A percentile compares a stretch with the other conserved stretches of the same genome.
Evolutionary conservation across 1,284 basidiomycete species (phyloP).

Genomic region (Trichosporon inkin): DNA sequence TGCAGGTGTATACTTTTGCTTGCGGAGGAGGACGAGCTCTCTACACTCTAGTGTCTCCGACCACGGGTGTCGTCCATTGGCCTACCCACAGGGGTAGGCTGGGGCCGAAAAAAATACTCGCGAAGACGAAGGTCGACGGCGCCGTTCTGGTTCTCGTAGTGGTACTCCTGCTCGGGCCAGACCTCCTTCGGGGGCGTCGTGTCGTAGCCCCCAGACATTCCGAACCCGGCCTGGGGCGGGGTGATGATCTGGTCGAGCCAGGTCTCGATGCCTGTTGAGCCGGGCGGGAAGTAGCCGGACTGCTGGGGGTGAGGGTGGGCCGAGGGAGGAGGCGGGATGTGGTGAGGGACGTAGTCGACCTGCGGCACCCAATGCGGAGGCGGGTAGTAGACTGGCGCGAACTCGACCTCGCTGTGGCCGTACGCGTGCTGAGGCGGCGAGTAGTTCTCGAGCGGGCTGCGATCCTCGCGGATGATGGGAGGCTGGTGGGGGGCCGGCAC

Average conservation of each 20-base stretch:
- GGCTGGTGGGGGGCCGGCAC: neutral
- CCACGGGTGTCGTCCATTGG: conserved; percentile 3
- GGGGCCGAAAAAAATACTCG: conserved; percentile 8
- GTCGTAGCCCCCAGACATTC: conserved; percentile 4
- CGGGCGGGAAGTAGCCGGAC: conserved; percentile 1
- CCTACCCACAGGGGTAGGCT: conserved; percentile 9
- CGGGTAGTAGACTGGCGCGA: neutral
- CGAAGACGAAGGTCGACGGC: conserved; percentile 6
- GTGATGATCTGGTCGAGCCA: conserved; percentile 18
- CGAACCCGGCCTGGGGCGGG: conserved; percentile 1
- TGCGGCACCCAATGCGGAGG: conserved; percentile 2
- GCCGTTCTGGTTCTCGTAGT: conserved; percentile 9
- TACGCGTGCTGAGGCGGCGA: neutral
- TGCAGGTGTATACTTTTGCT: neutral
- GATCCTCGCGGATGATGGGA: conserved; percentile 6
- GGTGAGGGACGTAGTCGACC: conserved; percentile 6
- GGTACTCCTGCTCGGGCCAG: conserved; percentile 8
- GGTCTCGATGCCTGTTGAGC: conserved; percentile 12
- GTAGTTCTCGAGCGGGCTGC: neutral
- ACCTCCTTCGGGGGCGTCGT: conserved; percentile 8
- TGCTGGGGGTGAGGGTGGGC: conserved; percentile 5
- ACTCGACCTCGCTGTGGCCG: conserved; percentile 1
- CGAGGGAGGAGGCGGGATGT: conserved; percentile 4
- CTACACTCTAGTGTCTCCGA: conserved; percentile 2
- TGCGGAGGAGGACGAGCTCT: neutral